Base-by-base conservation (phyloP, 2,329 filamentous ascomycete species). In the Chrysosporium keratinophilum region DNA sequence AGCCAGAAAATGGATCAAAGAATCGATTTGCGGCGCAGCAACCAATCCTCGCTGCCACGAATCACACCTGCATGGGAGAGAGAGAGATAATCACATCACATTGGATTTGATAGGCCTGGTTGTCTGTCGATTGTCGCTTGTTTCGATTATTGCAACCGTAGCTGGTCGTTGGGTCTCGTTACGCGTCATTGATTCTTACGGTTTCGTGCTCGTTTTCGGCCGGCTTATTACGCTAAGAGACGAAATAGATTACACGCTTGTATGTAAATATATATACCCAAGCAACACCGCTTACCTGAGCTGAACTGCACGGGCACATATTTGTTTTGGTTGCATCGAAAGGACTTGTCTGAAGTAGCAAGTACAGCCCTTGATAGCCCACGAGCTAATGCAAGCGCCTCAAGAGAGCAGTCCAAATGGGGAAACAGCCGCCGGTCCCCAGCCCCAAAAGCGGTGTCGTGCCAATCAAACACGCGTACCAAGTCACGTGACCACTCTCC, bases 401-500 rank as follows among this genome's bases (percentile, higher is more conserved):
- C 47, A 54, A 54, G 51, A 54, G 5, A 48, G 51, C 44, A 44
- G 40, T 41, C 31, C 19, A 23, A 42, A 41, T 41, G 43, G 34
- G 44, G 34, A 17, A 42, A 47, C 43, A 54, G 51, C 51, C 51
- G 51, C 51, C 44, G 10, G 5, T 28, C n/a, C 48, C 34, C 5
- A 10, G 20, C 17, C 15, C 19, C 11, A 33, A 19, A 20, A 23
- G 9, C 37, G 4, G 10, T 19, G 28, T n/a, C 19, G 3, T 1
- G 17, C 49, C 47, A 50, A 55, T 50, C 12, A 42, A 11, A 19
- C 15, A n/a, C 23, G 11, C 23, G 41, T 10, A n/a, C 49, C 28
- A 47, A 52, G 23, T 55, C 50, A 54, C 53, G 50, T 55, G 50
- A 54, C 56, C 31, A 33, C 47, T 49, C 45, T 46, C 40, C 53